phyloP scores from a whole-genome alignment of 257 asterid species.

The Lycium barbarum region DNA sequence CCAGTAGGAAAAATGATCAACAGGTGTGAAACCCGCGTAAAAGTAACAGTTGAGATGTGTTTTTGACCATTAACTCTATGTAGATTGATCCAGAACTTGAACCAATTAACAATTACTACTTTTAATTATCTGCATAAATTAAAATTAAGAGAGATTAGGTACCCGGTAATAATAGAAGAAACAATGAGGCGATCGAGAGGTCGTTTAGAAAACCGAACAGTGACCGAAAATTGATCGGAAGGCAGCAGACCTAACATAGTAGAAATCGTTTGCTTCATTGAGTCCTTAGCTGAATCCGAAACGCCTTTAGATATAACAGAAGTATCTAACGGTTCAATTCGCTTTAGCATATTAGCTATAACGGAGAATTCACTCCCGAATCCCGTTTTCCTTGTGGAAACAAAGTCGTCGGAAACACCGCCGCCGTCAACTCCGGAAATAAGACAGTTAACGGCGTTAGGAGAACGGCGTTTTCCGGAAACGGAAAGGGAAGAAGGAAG shows the following conservation, averaged over 20 bases:
- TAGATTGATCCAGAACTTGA: slow-evolving; percentile 13
- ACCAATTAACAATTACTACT: not conserved
- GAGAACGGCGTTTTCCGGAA: not conserved
- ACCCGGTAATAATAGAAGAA: slow-evolving; percentile 94
- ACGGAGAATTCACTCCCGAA: slow-evolving; percentile 88
- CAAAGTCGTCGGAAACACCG: slow-evolving; percentile 94
- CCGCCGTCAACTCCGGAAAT: slow-evolving; percentile 96
- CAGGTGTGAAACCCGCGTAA: no score
- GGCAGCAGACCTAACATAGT: slow-evolving; percentile 98
- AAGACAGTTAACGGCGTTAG: slow-evolving; percentile 51
- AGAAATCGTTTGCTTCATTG: slow-evolving; percentile 98
- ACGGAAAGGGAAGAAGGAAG: slow-evolving; percentile 45
- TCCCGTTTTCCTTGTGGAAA: slow-evolving; percentile 78
- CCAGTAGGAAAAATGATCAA: no score
- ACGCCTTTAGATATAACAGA: slow-evolving; percentile 84
- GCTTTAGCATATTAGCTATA: slow-evolving; percentile 84
- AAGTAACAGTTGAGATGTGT: no score
- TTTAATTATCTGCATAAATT: not conserved
- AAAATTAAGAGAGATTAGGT: slow-evolving; percentile 27
- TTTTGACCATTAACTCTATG: not conserved
- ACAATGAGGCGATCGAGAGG: slow-evolving; percentile 85
- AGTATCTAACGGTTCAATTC: slow-evolving; percentile 88
- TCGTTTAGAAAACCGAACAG: slow-evolving; percentile 67
- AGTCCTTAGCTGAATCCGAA: slow-evolving; percentile 89
- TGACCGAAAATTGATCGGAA: slow-evolving; percentile 85